A percentile compares a stretch with the other conserved stretches of the same genome.
These are phyloP conservation scores for Nissolia schottii DNA, from an alignment of 306 rosid species.

Conservation along the genomic window DNA sequence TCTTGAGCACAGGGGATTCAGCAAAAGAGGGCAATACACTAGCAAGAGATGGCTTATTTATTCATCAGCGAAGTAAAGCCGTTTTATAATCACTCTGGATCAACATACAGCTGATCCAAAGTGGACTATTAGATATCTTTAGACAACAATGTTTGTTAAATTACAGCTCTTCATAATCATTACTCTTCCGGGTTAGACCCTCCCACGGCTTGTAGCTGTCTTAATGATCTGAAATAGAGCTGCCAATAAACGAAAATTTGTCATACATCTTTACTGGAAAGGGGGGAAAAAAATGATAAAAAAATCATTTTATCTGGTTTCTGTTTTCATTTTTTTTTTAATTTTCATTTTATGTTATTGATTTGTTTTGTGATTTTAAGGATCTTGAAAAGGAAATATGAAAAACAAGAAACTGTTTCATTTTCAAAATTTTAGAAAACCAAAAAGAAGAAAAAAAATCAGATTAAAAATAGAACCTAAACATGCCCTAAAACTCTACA, in stretches of 20 bases:
- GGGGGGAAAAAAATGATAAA: too few species aligned
- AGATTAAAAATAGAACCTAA: too few species aligned
- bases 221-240: slow-evolving; percentile 66
- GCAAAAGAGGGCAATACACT: not conserved
- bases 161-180: not conserved
- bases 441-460: too few species aligned
- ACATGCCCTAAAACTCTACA: too few species aligned
- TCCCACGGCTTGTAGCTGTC: slow-evolving; percentile 50
- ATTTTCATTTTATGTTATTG: too few species aligned
- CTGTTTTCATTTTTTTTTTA: too few species aligned
- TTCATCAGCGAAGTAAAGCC: slow-evolving; percentile 24
- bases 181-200: slow-evolving; percentile 31
- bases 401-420: too few species aligned
- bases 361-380: too few species aligned
- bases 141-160: not conserved
- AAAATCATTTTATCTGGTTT: too few species aligned
- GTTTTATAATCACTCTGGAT: slow-evolving; percentile 8
- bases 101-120: not conserved
- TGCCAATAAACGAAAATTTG: slow-evolving; percentile 27
- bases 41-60: not conserved
- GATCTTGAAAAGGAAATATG: too few species aligned
- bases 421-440: too few species aligned
- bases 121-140: not conserved
- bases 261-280: not conserved
- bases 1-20: not conserved